Evolutionary conservation across 148 eudicot species (phyloP).

Genomic region (Pouteria glomerata): DNA sequence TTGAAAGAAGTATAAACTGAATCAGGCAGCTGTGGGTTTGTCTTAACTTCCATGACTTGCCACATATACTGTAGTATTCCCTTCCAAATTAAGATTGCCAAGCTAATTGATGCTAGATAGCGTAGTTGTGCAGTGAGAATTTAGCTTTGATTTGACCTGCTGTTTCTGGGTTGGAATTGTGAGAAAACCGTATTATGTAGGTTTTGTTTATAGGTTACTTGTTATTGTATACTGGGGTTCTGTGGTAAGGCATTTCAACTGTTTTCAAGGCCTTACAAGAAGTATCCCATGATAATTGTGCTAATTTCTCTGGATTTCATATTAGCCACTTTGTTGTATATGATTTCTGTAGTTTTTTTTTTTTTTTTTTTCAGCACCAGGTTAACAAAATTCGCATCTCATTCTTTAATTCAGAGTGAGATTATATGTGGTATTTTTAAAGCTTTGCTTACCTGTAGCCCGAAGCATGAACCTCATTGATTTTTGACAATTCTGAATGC

Average conservation of each 20-base stretch:
- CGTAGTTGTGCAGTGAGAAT: too few species aligned
- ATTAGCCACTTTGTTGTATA: background rate
- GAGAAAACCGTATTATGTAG: too few species aligned
- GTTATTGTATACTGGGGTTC: background rate
- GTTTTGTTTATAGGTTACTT: background rate
- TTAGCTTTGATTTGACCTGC: background rate
- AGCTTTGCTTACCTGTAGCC: background rate
- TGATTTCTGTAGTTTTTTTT: too few species aligned
- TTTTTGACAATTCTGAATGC: background rate
- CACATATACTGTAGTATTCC: background rate
- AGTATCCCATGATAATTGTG: background rate
- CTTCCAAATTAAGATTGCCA: too few species aligned
- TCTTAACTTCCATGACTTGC: background rate
- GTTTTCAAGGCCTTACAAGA: too few species aligned
- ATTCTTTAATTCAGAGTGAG: background rate
- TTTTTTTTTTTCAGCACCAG: too few species aligned
- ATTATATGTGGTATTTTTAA: background rate
- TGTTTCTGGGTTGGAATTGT: background rate
- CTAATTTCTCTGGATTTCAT: background rate
- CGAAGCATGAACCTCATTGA: background rate
- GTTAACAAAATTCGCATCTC: background rate
- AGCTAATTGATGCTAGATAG: too few species aligned
- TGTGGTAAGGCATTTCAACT: background rate
- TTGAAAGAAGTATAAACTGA: too few species aligned
- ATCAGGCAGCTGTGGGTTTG: background rate